phyloP scores from a whole-genome alignment of 164 flowering plant genomes.

The Paratinospora sagittata region DNA sequence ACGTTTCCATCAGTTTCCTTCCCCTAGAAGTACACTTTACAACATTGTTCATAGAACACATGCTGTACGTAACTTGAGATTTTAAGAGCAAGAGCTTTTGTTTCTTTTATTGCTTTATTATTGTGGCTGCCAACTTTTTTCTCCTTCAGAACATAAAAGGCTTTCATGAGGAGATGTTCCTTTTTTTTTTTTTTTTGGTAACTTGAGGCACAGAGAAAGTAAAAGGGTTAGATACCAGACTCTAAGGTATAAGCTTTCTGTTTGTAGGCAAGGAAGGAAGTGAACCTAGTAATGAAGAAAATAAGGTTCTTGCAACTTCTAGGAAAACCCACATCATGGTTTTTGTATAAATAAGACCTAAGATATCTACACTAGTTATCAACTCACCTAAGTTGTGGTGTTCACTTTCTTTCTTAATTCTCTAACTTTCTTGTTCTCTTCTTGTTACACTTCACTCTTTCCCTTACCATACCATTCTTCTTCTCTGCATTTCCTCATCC shows the following conservation, averaged over 20 bases:
- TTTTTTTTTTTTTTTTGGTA: neutral
- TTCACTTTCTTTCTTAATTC: neutral
- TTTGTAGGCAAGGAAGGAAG: constrained; percentile 5
- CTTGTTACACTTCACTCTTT: neutral
- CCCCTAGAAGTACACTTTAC: neutral
- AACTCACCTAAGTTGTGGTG: neutral
- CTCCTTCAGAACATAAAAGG: neutral
- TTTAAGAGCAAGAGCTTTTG: too few species aligned
- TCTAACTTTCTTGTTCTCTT: neutral
- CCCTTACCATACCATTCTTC: neutral
- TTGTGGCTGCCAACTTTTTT: neutral
- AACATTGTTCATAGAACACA: neutral
- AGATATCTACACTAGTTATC: neutral
- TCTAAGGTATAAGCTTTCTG: constrained; percentile 10
- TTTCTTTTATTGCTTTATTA: too few species aligned
- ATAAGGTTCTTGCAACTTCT: constrained; percentile 14
- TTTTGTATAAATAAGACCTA: constrained; percentile 4
- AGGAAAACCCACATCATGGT: constrained; percentile 1
- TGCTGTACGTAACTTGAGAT: too few species aligned
- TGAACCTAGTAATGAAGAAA: constrained; percentile 4
- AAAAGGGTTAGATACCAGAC: constrained; percentile 11
- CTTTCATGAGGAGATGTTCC: neutral
- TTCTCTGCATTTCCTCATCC: neutral
- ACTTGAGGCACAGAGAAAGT: constrained; percentile 13
- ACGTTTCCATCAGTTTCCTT: neutral